Conservation (phyloP, 768 basidiomycete genomes). For the Agaricus subrufescens region DNA sequence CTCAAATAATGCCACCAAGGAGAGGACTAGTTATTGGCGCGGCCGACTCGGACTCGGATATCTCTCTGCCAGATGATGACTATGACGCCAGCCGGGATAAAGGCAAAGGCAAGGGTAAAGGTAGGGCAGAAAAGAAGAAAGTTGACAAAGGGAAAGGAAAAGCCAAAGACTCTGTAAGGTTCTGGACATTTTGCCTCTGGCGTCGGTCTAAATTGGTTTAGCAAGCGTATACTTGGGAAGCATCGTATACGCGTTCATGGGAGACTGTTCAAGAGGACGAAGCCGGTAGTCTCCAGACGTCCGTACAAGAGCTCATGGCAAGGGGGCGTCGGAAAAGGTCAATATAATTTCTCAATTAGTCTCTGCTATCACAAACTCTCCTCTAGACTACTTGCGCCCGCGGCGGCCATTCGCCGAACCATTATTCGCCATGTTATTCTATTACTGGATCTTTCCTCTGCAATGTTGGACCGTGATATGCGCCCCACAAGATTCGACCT, state of each 20-base stretch:
- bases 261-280: constrained; percentile 97
- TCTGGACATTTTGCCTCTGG: constrained; percentile 1
- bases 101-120: constrained; percentile 54
- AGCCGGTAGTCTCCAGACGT: constrained; percentile 81
- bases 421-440: constrained; percentile 96
- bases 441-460: constrained; percentile 83
- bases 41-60: constrained; percentile 69
- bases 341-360: constrained; percentile 15
- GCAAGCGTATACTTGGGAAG: constrained; percentile 96
- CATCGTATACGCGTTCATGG: constrained; percentile 91
- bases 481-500: constrained; percentile 92
- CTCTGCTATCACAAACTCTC: constrained; percentile 1
- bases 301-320: constrained; percentile 87
- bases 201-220: constrained; percentile 20
- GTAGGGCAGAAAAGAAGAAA: constrained; percentile 43
- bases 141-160: constrained; percentile 37
- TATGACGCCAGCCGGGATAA: constrained; percentile 40
- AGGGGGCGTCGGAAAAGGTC: constrained; percentile 81
- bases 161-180: constrained; percentile 42
- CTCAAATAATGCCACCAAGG: constrained; percentile 28
- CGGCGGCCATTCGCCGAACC: constrained; percentile 83
- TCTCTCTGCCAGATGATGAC: constrained; percentile 53
- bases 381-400: constrained; percentile 70
- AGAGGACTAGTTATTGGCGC: constrained; percentile 39
- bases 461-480: constrained; percentile 97